These are phyloP conservation scores for Rhodocollybia butyracea DNA, from an alignment of 768 basidiomycete genomes.

Conservation along the genomic window DNA sequence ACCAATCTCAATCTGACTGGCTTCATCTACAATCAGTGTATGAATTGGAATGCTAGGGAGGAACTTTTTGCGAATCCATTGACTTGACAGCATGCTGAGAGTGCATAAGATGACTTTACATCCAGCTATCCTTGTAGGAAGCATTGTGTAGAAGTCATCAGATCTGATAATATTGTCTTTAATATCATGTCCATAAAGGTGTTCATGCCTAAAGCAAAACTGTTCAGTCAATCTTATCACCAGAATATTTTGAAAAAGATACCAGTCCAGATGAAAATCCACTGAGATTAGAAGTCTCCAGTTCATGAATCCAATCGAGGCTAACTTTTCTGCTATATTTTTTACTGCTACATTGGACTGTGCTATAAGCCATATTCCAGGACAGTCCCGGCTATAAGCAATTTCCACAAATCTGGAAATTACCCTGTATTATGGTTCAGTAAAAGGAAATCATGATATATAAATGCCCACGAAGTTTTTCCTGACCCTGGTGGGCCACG, in stretches of 20 bases:
- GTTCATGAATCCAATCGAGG: constrained; percentile 43
- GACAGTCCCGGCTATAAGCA: constrained; percentile 30
- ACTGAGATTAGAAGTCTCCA: constrained; percentile 73
- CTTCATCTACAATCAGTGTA: constrained; percentile 62
- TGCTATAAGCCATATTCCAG: constrained; percentile 76
- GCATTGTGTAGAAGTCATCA: constrained; percentile 26
- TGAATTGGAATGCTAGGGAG: constrained; percentile 36
- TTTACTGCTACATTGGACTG: constrained; percentile 88
- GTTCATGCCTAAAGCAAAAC: constrained; percentile 71
- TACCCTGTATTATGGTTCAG: constrained; percentile 25
- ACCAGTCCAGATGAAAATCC: constrained; percentile 68
- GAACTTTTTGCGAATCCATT: constrained; percentile 28
- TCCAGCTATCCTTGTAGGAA: constrained; percentile 25
- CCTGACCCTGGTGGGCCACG: constrained; percentile 68
- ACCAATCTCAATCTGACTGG: constrained; percentile 54
- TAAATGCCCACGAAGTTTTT: constrained; percentile 46
- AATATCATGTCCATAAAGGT: constrained; percentile 54
- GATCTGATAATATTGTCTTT: constrained; percentile 50
- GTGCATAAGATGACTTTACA: constrained; percentile 72
- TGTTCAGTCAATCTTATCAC: constrained; percentile 2
- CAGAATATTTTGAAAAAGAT: constrained; percentile 17
- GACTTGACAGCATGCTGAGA: constrained; percentile 67
- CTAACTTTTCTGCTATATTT: constrained; percentile 82
- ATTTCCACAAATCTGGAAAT: constrained; percentile 60
- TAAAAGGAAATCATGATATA: background rate